Evolutionary conservation across 768 basidiomycete genomes (phyloP), one percentile per base, ranked within the genome.

Genomic region (Botryobasidium botryosum): DNA sequence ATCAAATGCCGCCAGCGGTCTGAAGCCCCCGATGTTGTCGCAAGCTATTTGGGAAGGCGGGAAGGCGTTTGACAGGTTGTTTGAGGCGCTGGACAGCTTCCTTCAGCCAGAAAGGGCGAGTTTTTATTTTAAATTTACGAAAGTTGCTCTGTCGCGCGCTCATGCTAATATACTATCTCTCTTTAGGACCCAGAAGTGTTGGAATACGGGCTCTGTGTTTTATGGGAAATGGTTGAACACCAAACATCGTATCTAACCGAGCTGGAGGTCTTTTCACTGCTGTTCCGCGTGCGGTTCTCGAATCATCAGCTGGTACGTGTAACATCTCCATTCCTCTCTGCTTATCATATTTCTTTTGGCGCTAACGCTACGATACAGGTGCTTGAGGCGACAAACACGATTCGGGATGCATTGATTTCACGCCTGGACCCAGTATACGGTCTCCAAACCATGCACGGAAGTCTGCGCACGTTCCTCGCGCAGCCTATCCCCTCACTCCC

Each of bases 391-490:
- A 85, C 84, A 10, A 83, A 73, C 53, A 73, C 76, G 2, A 77
- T 88, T 50, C 79, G 85, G 33, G 83, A 88, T 57, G 68, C 69
- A 15, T 65, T 88, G 28, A 72, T 79, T 20, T 62, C 68, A 7
- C 75, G 72, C 50, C 72, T 80, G 52, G 86, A 83, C 50, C 79
- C 86, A 17, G 80, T 88, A 18, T 86, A 83, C 53, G 85, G 85
- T 5, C 61, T 88, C 51, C 84, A 81, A 12, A 86, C 80, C 4
- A 70, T 86, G 65, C 82, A 86, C 50, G 77, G 76, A 25, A 73
- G 71, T 54, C 56, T 87, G 35, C 73, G 73, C 24, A 57, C 69
- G 8, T 88, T 87, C 62, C 64, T 74, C 20, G 61, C 66, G 2
- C 68, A 75, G 46, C 60, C 72, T 15, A 56, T 63, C 31, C 69